A percentile compares a stretch with the other conserved stretches of the same genome.
phyloP scores from a whole-genome alignment of 2,329 filamentous ascomycete genomes.

The Fulvia fulva region DNA sequence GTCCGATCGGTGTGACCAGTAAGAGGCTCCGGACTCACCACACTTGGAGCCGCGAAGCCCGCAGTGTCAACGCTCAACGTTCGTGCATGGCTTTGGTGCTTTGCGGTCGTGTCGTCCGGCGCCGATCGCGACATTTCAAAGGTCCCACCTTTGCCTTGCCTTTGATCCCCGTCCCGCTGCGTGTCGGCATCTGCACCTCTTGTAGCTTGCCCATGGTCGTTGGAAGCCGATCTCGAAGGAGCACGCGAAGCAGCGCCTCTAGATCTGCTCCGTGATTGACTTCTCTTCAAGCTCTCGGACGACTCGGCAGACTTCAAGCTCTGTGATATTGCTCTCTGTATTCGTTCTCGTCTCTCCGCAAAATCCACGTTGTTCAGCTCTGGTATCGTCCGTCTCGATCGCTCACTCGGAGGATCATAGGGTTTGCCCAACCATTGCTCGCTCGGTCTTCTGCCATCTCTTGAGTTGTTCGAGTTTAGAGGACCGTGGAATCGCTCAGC shows the following conservation, averaged over 20 bases:
- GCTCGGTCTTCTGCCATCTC: conserved; percentile 39
- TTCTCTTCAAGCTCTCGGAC: conserved; percentile 40
- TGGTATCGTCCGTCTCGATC: conserved; percentile 45
- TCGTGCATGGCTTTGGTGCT: conserved; percentile 7
- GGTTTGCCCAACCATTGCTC: conserved; percentile 66
- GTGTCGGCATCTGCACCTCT: conserved; percentile 8
- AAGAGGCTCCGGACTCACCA: conserved; percentile 26
- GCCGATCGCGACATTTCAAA: not conserved
- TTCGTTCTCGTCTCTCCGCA: conserved; percentile 73
- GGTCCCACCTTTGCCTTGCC: not conserved
- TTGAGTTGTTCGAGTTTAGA: conserved; percentile 29
- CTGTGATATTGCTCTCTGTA: conserved; percentile 79
- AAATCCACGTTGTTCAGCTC: conserved; percentile 77
- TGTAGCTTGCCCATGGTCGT: conserved; percentile 40
- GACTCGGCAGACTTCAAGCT: conserved; percentile 64
- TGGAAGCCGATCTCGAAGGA: conserved; percentile 10
- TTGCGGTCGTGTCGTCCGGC: not conserved
- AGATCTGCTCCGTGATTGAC: conserved; percentile 21
- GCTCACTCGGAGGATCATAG: conserved; percentile 66
- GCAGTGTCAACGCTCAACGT: conserved; percentile 29
- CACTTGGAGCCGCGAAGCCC: conserved; percentile 13
- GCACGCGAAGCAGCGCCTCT: conserved; percentile 15
- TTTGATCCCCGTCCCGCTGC: conserved; percentile 13
- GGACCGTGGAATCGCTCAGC: conserved; percentile 52
- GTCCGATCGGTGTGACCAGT: conserved; percentile 37